Evolutionary conservation across 2,329 filamentous ascomycete species (phyloP).

Genomic region (Proliferodiscus dingleyae): DNA sequence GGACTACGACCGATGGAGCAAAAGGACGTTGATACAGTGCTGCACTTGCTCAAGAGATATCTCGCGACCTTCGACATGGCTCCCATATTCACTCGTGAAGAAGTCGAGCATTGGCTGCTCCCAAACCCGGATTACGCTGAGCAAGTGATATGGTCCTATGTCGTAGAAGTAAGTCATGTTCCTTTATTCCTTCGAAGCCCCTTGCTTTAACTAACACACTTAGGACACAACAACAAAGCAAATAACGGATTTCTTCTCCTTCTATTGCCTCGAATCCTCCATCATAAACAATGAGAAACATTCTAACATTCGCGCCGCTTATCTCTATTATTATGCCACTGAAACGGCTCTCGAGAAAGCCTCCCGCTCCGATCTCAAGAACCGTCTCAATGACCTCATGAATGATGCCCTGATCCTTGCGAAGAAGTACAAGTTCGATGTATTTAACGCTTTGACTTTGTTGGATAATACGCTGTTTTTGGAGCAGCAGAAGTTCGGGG

Average conservation of each 20-base stretch:
- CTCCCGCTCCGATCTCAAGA: slow-evolving; percentile 59
- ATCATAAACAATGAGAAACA: slow-evolving; percentile 80
- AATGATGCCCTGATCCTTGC: slow-evolving; percentile 83
- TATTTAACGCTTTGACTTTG: slow-evolving; percentile 91
- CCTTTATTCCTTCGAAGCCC: background rate
- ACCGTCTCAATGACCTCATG: slow-evolving; percentile 74
- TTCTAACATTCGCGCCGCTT: slow-evolving; percentile 78
- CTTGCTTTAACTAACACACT: slow-evolving; percentile 1
- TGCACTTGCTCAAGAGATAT: slow-evolving; percentile 71
- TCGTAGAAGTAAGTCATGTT: slow-evolving; percentile 62
- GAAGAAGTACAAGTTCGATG: slow-evolving; percentile 81
- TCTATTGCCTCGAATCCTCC: slow-evolving; percentile 91
- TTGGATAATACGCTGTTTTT: slow-evolving; percentile 94
- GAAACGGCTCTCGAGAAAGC: slow-evolving; percentile 66
- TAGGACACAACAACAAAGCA: slow-evolving; percentile 61
- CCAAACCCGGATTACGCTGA: slow-evolving; percentile 63
- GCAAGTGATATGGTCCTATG: slow-evolving; percentile 89
- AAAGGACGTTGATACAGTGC: slow-evolving; percentile 72
- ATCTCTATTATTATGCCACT: slow-evolving; percentile 94
- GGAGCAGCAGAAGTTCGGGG: slow-evolving; percentile 88
- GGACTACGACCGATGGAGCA: slow-evolving; percentile 76
- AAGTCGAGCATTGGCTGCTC: slow-evolving; percentile 84
- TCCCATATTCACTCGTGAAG: slow-evolving; percentile 72
- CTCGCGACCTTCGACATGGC: slow-evolving; percentile 76
- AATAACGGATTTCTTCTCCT: slow-evolving; percentile 95